Conservation (phyloP, 352 stramenopile species). For the Phytophthora palmivora region DNA sequence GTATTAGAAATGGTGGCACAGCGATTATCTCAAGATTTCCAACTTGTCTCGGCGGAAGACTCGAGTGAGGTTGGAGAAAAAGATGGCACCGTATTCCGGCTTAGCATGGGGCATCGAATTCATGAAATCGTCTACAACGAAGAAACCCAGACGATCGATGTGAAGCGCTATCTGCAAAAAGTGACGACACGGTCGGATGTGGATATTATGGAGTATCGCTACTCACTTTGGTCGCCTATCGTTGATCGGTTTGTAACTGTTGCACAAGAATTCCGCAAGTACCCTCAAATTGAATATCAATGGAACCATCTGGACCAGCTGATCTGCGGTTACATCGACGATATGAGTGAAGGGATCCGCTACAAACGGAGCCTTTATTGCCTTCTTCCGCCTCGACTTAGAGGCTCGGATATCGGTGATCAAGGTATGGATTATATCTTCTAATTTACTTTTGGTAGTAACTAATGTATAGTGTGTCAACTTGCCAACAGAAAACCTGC, state of each 20-base stretch:
- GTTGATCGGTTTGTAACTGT: conserved; percentile 69
- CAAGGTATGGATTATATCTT: conserved; percentile 28
- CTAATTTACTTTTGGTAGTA: background rate
- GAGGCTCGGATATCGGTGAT: conserved; percentile 36
- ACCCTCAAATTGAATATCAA: conserved; percentile 79
- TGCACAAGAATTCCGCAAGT: conserved; percentile 86
- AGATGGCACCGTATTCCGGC: conserved; percentile 55
- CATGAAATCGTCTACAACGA: conserved; percentile 90
- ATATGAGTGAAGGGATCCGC: conserved; percentile 86
- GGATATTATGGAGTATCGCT: conserved; percentile 87
- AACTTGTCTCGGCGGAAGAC: conserved; percentile 77
- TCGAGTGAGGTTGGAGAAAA: conserved; percentile 39
- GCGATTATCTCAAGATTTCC: conserved; percentile 86
- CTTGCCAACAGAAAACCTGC: conserved; percentile 52
- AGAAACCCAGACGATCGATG: conserved; percentile 85
- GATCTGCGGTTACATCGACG: conserved; percentile 87
- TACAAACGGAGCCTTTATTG: conserved; percentile 85
- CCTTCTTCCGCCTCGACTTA: conserved; percentile 61
- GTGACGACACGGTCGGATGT: conserved; percentile 67
- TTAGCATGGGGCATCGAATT: conserved; percentile 91
- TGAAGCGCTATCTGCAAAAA: conserved; percentile 85
- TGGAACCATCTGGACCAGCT: conserved; percentile 90
- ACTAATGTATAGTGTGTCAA: conserved; percentile 12
- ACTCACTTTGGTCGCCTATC: conserved; percentile 80
- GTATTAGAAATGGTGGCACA: conserved; percentile 89